phyloP scores from a whole-genome alignment of 768 basidiomycete species.

The Mycena albidolilacea region DNA sequence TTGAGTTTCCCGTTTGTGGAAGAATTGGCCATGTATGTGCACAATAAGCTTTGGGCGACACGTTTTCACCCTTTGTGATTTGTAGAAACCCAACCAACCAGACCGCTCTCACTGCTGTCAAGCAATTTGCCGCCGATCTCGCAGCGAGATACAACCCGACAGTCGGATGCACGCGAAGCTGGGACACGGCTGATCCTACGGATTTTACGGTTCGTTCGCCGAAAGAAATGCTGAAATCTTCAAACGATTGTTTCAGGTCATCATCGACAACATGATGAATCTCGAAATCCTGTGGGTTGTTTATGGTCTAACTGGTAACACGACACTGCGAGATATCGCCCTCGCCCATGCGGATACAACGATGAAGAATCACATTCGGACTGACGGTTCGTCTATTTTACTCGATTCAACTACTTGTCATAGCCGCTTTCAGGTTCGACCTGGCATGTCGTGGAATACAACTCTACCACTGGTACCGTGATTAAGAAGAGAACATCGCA shows the following conservation, averaged over 20 bases:
- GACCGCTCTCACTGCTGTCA: slow-evolving; percentile 69
- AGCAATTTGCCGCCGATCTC: slow-evolving; percentile 69
- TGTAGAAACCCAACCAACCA: slow-evolving; percentile 70
- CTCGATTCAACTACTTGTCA: not conserved
- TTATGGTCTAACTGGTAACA: slow-evolving; percentile 70
- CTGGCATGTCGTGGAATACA: slow-evolving; percentile 78
- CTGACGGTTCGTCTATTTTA: slow-evolving; percentile 63
- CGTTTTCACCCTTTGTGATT: not conserved
- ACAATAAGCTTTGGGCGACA: not conserved
- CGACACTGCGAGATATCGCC: slow-evolving; percentile 72
- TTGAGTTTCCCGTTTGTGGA: slow-evolving; percentile 78
- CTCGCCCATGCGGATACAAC: slow-evolving; percentile 77
- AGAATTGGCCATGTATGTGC: slow-evolving; percentile 70
- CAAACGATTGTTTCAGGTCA: slow-evolving; percentile 58
- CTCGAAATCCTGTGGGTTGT: slow-evolving; percentile 77
- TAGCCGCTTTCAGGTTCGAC: slow-evolving; percentile 55
- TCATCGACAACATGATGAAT: slow-evolving; percentile 89
- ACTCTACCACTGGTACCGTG: slow-evolving; percentile 74
- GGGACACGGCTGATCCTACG: slow-evolving; percentile 72
- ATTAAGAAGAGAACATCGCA: slow-evolving; percentile 71
- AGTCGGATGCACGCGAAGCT: slow-evolving; percentile 81
- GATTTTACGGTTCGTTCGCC: slow-evolving; percentile 65
- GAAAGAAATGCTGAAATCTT: not conserved
- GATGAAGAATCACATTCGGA: slow-evolving; percentile 74
- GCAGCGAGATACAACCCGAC: slow-evolving; percentile 70